A percentile compares a stretch with the other conserved stretches of the same genome.
Evolutionary conservation across 441 rosid genomes (phyloP).

Genomic region (Gossypium trilobum): DNA sequence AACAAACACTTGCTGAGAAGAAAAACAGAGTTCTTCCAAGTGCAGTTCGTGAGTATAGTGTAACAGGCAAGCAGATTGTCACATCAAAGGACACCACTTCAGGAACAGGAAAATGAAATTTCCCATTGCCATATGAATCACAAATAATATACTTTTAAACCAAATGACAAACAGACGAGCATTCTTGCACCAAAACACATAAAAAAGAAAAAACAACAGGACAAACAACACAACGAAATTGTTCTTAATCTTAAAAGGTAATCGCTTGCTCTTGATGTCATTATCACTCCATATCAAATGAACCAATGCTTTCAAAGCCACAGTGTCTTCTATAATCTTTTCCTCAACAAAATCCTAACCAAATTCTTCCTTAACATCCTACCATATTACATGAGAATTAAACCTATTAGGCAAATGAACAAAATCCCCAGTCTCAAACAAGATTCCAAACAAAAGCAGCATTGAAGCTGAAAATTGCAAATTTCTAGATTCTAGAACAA

Average conservation of each 20-base stretch:
- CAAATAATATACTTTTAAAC: neutral
- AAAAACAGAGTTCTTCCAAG: neutral
- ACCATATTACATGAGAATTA: neutral
- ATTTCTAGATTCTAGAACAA: neutral
- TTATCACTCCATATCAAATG: neutral
- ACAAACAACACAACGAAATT: neutral
- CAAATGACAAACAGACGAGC: neutral
- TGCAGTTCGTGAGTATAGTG: neutral
- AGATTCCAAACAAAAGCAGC: neutral
- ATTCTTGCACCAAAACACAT: neutral
- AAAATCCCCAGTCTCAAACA: neutral
- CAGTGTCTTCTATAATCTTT: neutral
- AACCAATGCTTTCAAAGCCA: neutral
- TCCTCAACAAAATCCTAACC: neutral
- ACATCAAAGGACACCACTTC: neutral
- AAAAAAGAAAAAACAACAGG: no score
- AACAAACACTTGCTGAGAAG: constrained; percentile 11
- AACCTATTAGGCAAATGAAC: neutral
- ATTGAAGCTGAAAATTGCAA: neutral
- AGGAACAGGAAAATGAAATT: neutral
- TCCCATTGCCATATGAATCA: neutral
- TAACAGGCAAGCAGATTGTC: neutral
- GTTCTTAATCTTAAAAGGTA: neutral
- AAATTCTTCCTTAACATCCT: neutral
- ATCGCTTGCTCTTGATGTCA: neutral